These are phyloP conservation scores for Cinchona pubescens DNA, from an alignment of 257 asterid genomes.

Conservation along the genomic window DNA sequence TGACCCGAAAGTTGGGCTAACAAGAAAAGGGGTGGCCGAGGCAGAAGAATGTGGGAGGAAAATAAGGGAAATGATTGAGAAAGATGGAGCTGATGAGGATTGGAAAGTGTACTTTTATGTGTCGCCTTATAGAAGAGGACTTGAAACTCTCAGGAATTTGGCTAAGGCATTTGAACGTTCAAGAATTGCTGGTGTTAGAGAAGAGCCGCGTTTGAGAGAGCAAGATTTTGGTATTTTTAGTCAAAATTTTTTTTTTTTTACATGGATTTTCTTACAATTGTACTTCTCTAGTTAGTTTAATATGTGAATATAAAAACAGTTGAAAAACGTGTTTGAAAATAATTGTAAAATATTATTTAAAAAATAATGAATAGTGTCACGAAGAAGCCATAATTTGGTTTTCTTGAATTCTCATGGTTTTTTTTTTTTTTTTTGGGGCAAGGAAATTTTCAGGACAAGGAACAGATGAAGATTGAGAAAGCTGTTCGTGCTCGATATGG, in stretches of 20 bases:
- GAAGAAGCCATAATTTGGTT: too few relatives aligned
- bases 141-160: conserved; percentile 59
- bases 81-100: conserved; percentile 46
- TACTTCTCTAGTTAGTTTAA: too few relatives aligned
- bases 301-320: too few relatives aligned
- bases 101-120: conserved; percentile 77
- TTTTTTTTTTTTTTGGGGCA: neutral
- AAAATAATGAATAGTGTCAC: too few relatives aligned
- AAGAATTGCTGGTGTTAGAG: conserved; percentile 74
- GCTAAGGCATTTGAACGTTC: conserved; percentile 62
- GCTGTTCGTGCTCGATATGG: conserved; percentile 61
- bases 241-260: too few relatives aligned
- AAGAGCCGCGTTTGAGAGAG: conserved; percentile 73
- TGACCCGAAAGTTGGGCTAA: conserved; percentile 61
- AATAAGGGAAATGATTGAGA: conserved; percentile 48
- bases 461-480: conserved; percentile 64
- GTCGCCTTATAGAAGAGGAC: conserved; percentile 56
- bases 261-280: neutral
- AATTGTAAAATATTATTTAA: too few relatives aligned
- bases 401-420: neutral
- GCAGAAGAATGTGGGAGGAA: conserved; percentile 52
- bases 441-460: conserved; percentile 76
- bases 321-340: too few relatives aligned
- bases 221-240: conserved; percentile 60
- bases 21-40: conserved; percentile 43